Evolutionary conservation across 2,329 filamentous ascomycete species (phyloP), one percentile per base, ranked within the genome.

Genomic region (Ascochyta koolunga): DNA sequence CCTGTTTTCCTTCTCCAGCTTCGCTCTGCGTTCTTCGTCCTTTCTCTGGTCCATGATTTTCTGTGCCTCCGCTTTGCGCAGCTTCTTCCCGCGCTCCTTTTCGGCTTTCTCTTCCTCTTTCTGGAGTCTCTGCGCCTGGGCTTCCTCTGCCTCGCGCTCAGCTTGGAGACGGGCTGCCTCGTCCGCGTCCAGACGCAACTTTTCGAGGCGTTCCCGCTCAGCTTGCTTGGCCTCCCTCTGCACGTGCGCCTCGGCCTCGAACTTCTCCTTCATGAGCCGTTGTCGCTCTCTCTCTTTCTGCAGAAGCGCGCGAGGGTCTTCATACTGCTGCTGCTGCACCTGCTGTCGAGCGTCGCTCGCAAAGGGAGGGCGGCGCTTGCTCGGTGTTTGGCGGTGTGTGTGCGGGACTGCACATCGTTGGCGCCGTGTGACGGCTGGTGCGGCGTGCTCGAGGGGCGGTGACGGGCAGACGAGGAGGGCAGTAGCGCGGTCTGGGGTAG

Each of bases 181-280:
- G 16, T 71, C 70, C 40, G 66, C 65, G 27, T 70, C 65, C 24
- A 56, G 60, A 25, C 63, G 64, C 57, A 60, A 32, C 48, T 54
- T 56, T 37, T 73, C 70, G 21, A 64, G 47, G 35, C 61, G 62
- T 35, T 69, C 66, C 9, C 67, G 52, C 50, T 71, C 69, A 7
- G 66, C 68, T 42, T 71, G 60, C 53, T 66, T 66, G 10, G 68
- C 71, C 50, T 71, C 66, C 37, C 54, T 52, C 55, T 62, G 62
- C 19, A 67, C 68, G 24, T 62, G 62, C 43, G 69, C 70, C 43
- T 75, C 72, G 7, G 70, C 71, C 32, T 69, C 70, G 16, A 73
- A 55, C 43, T 59, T 66, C 47, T 70, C 65, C 50, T 67, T 65
- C 46, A 73, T 39, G 45, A 65, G 56, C 8, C 64, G 63, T 58